Percentiles rank a stretch among this genome's conserved stretches.
These are phyloP conservation scores for Aphanomyces euteiches DNA, from an alignment of 352 stramenopile genomes.

Conservation along the genomic window DNA sequence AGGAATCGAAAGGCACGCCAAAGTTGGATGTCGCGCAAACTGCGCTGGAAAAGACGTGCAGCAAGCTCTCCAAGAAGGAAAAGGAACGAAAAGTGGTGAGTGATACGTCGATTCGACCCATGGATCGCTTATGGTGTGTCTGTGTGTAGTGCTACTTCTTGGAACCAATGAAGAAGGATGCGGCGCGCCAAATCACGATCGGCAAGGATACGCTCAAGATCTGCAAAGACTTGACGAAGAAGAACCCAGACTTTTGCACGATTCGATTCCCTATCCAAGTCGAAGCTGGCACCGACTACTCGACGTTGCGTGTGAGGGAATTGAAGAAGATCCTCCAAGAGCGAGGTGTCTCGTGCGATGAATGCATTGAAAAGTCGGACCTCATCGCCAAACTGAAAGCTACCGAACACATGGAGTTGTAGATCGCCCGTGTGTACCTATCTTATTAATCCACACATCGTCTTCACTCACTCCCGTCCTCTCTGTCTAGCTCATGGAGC, in stretches of 20 bases:
- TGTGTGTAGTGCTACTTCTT: slow-evolving; percentile 89
- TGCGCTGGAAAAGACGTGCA: slow-evolving; percentile 85
- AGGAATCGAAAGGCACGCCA: slow-evolving; percentile 72
- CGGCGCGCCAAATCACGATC: slow-evolving; percentile 89
- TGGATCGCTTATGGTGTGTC: slow-evolving; percentile 33
- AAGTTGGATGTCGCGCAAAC: slow-evolving; percentile 69
- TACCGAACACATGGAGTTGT: slow-evolving; percentile 86
- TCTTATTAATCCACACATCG: slow-evolving; percentile 1
- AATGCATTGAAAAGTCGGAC: slow-evolving; percentile 93
- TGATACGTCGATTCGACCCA: slow-evolving; percentile 16
- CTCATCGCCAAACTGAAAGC: slow-evolving; percentile 94
- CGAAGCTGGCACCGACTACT: slow-evolving; percentile 92
- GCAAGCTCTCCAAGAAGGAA: slow-evolving; percentile 65
- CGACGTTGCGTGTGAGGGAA: slow-evolving; percentile 93
- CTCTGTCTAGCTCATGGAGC: too few relatives aligned
- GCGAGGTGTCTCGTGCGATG: slow-evolving; percentile 89
- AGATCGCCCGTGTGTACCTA: slow-evolving; percentile 36
- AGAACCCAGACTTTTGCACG: slow-evolving; percentile 92
- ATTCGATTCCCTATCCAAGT: slow-evolving; percentile 94
- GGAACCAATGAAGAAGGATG: slow-evolving; percentile 91
- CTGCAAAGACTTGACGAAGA: slow-evolving; percentile 92
- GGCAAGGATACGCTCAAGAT: slow-evolving; percentile 91
- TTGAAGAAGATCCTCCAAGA: slow-evolving; percentile 92
- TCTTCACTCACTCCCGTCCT: too few relatives aligned
- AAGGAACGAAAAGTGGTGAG: slow-evolving; percentile 91